These are phyloP conservation scores for Lepraria neglecta DNA, from an alignment of 495 filamentous ascomycete genomes.

Conservation along the genomic window DNA sequence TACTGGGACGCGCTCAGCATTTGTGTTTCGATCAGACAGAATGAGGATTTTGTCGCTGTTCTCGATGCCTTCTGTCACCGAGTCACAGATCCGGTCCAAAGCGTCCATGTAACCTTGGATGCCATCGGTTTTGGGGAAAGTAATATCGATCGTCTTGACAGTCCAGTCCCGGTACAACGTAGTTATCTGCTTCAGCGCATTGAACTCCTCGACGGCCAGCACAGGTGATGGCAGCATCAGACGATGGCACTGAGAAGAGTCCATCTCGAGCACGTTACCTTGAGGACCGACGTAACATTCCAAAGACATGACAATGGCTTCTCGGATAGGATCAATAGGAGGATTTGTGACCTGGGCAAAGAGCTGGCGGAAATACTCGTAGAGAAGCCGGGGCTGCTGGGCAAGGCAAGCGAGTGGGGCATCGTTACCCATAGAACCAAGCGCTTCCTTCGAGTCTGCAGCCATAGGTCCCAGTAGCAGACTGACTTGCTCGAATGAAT, in stretches of 20 bases:
- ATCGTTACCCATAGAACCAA: constrained; percentile 99
- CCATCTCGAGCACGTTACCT: constrained; percentile 95
- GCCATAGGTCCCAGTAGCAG: constrained; percentile 94
- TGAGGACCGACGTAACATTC: constrained; percentile 98
- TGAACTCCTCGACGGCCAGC: constrained; percentile 87
- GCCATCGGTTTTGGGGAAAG: constrained; percentile 85
- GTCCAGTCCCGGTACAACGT: constrained; percentile 74
- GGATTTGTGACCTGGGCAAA: constrained; percentile 99
- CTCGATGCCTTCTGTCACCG: constrained; percentile 77
- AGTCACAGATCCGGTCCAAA: constrained; percentile 82
- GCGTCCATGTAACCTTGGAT: constrained; percentile 81
- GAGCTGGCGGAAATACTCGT: constrained; percentile 97
- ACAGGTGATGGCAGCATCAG: constrained; percentile 86
- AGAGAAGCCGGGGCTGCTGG: constrained; percentile 80
- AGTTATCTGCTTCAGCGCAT: constrained; percentile 74
- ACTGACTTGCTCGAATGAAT: constrained; percentile 95
- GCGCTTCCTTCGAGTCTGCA: constrained; percentile 97
- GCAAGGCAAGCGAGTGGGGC: constrained; percentile 90
- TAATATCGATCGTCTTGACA: constrained; percentile 91
- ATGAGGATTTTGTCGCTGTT: constrained; percentile 81
- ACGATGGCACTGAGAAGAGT: constrained; percentile 78
- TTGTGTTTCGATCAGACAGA: constrained; percentile 85
- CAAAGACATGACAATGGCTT: constrained; percentile 98
- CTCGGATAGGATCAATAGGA: constrained; percentile 95
- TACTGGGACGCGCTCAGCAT: constrained; percentile 74